Evolutionary conservation across 345 rosid species (phyloP).

Genomic region (Combretum micranthum): DNA sequence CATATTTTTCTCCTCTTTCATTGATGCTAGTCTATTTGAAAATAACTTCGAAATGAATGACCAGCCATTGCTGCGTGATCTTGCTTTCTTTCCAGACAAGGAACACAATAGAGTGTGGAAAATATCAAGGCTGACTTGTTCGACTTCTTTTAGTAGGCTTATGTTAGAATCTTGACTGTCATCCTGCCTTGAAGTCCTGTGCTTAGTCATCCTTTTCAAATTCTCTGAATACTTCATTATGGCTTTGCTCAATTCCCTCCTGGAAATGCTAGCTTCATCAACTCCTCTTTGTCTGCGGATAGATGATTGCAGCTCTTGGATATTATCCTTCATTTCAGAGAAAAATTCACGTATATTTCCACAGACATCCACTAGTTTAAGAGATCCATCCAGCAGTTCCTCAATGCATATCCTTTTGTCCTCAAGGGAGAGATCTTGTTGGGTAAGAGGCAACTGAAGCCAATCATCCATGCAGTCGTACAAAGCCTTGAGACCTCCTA

Average conservation of each 20-base stretch:
- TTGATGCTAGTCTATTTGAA: too few species aligned
- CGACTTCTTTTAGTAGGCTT: neutral
- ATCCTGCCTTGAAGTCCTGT: neutral
- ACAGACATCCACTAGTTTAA: too few species aligned
- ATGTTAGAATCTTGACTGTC: neutral
- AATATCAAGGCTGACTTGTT: neutral
- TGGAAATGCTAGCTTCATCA: neutral
- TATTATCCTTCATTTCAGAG: too few species aligned
- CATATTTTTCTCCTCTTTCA: too few species aligned
- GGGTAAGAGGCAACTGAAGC: slow-evolving; percentile 9
- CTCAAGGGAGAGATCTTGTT: too few species aligned
- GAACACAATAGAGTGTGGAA: slow-evolving; percentile 2
- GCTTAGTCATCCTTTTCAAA: neutral
- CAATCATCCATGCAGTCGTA: slow-evolving; percentile 5
- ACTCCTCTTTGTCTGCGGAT: neutral
- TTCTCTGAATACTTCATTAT: neutral
- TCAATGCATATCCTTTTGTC: too few species aligned
- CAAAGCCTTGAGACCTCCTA: slow-evolving; percentile 3
- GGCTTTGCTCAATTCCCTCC: neutral
- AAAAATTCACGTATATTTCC: too few species aligned
- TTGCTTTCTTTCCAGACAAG: slow-evolving; percentile 1
- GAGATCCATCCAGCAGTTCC: too few species aligned
- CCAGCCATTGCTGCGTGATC: neutral
- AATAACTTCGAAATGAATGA: too few species aligned
- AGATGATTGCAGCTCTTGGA: neutral